Base-by-base conservation (phyloP, 768 basidiomycete genomes). In the Rhodocollybia butyracea region DNA sequence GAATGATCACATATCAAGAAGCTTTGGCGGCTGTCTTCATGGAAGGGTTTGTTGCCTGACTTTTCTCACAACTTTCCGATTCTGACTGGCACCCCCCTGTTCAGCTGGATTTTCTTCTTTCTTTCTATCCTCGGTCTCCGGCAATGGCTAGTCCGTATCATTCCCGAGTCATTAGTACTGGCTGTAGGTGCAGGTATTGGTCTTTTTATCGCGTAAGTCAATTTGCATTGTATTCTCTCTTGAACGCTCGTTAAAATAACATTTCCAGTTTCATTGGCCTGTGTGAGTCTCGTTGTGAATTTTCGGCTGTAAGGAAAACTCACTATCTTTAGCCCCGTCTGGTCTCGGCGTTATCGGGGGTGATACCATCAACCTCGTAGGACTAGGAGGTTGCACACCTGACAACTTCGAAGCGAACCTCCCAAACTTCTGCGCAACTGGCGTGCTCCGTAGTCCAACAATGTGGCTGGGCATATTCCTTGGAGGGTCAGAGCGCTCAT, bases 391-490 rank as follows among this genome's bases (percentile, higher is more conserved):
- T 46, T 94, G 91, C 66, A 70, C 67, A 12, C 61, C 84, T 12
- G 74, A 84, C 70, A 78, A 88, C 63, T 81, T 75, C 63, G 31
- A 77, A 47, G 57, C 65, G 0, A 66, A 70, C 45, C 70, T 91
- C 27, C 75, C 82, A 4, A 63, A 77, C 50, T 91, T 81, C 70
- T 94, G 92, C 60, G 73, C 70, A 3, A 66, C 73, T 13, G 82
- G 80, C 38, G 85, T 90, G 3, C 72, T 94, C 26, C 84, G 80
- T 36, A 85, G 72, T 59, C 89, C 91, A 1, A 89, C 86, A 10
- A 84, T 90, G 75, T 94, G 92, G 92, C 71, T 94, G n/a, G 92
- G 92, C 32, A 81, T 94, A 54, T 90, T 91, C 68, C 73, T 84
- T 5, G 92, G 92, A 60, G 91, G 91, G 85, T 88, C 63, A 22